phyloP scores from a whole-genome alignment of 768 basidiomycete species.

The Lentinula detonsa region DNA sequence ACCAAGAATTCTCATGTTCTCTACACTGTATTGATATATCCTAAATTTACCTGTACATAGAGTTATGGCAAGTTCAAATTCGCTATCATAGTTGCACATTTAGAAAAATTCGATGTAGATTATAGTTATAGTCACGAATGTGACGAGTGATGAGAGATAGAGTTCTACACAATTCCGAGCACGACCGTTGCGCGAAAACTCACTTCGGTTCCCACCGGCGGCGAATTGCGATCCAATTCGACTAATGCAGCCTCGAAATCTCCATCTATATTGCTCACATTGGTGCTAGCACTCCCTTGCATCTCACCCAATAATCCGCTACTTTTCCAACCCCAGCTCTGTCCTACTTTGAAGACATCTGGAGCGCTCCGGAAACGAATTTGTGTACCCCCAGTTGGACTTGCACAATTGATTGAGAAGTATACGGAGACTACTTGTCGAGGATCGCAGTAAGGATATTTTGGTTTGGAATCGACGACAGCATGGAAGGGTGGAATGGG shows the following conservation, averaged over 20 bases:
- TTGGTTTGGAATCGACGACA: background rate
- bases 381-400: slow-evolving; percentile 72
- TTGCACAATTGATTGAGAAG: slow-evolving; percentile 80
- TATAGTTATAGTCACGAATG: too few relatives aligned
- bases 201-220: slow-evolving; percentile 17
- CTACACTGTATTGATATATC: background rate
- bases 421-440: slow-evolving; percentile 69
- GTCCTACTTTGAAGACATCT: slow-evolving; percentile 76
- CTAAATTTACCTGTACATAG: background rate
- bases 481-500: background rate
- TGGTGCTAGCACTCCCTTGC: slow-evolving; percentile 26
- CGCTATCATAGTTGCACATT: too few relatives aligned
- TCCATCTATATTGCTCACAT: slow-evolving; percentile 33
- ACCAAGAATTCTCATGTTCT: background rate
- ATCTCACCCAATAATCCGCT: slow-evolving; percentile 29
- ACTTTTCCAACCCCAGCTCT: slow-evolving; percentile 94
- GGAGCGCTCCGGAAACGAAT: slow-evolving; percentile 84
- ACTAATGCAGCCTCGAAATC: slow-evolving; percentile 10
- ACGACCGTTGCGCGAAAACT: slow-evolving; percentile 9
- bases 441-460: slow-evolving; percentile 71
- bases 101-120: too few relatives aligned
- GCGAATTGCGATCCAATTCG: slow-evolving; percentile 7
- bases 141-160: background rate
- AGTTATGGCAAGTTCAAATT: background rate
- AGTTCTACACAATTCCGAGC: slow-evolving; percentile 7